phyloP scores from a whole-genome alignment of 75 land plant genomes.

The Cupressus sempervirens region DNA sequence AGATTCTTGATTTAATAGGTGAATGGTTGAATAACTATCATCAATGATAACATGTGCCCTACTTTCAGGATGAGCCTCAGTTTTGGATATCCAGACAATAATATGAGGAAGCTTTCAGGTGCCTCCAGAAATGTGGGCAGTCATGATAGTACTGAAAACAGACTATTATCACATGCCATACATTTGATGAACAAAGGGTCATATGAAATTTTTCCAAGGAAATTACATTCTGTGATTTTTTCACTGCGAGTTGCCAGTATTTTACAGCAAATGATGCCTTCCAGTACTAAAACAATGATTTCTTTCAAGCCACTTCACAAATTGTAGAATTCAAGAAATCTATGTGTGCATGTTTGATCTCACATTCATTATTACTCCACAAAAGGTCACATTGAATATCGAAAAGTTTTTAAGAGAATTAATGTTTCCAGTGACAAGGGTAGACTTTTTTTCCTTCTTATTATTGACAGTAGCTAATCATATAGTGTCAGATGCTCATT shows the following conservation, averaged over 20 bases:
- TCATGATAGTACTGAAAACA: slow-evolving; percentile 10
- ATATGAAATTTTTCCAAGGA: neutral
- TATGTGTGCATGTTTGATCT: neutral
- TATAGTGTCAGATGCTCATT: neutral
- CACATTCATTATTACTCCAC: neutral
- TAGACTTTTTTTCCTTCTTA: neutral
- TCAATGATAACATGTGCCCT: neutral
- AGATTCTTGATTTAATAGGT: neutral
- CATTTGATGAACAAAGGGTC: neutral
- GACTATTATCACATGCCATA: neutral
- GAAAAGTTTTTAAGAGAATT: neutral
- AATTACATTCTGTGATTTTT: neutral
- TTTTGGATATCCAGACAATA: slow-evolving; percentile 29
- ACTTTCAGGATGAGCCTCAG: slow-evolving; percentile 11
- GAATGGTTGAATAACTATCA: slow-evolving; percentile 3
- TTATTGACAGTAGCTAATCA: neutral
- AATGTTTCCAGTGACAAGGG: neutral
- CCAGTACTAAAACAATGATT: neutral
- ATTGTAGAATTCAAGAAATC: neutral
- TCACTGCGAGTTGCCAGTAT: neutral
- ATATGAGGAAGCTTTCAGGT: slow-evolving; percentile 50
- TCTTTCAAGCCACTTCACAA: neutral
- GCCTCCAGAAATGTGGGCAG: slow-evolving; percentile 56
- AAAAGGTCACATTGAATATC: neutral
- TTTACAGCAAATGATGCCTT: neutral